phyloP scores from a whole-genome alignment of 768 basidiomycete genomes.

The Tricholoma sp. region DNA sequence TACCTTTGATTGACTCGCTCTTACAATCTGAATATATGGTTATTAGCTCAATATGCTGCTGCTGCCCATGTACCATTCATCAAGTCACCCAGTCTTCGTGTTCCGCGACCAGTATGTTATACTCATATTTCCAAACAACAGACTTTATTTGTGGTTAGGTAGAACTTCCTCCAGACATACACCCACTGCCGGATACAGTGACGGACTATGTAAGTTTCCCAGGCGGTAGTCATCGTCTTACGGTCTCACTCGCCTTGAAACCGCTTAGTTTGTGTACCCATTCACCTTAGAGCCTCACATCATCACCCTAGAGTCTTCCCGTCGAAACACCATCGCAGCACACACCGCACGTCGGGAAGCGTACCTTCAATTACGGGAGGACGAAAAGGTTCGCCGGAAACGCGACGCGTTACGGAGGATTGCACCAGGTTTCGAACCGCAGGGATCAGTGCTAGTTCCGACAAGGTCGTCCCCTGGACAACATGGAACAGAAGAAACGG shows the following conservation, averaged over 20 bases:
- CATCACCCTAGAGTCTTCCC: constrained; percentile 68
- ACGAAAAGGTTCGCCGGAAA: constrained; percentile 66
- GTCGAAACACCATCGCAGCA: constrained; percentile 60
- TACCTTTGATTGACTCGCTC: not conserved
- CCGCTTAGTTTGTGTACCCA: constrained; percentile 85
- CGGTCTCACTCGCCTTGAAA: constrained; percentile 1
- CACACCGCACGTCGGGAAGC: constrained; percentile 65
- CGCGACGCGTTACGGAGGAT: constrained; percentile 69
- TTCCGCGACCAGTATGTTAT: constrained; percentile 66
- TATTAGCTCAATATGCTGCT: constrained; percentile 68
- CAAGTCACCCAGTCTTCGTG: constrained; percentile 85
- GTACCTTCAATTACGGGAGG: constrained; percentile 64
- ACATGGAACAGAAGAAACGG: constrained; percentile 15
- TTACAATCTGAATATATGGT: not conserved
- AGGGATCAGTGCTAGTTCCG: constrained; percentile 54
- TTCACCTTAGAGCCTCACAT: constrained; percentile 90
- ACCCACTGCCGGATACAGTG: constrained; percentile 89
- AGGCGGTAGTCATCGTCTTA: not conserved
- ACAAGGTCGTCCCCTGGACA: constrained; percentile 24
- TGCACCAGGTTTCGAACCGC: constrained; percentile 81
- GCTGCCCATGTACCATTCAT: constrained; percentile 79
- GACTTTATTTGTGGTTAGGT: constrained; percentile 45
- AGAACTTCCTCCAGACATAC: constrained; percentile 84
- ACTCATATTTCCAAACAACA: not conserved
- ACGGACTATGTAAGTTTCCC: constrained; percentile 65